Base-by-base conservation (phyloP, 2,329 filamentous ascomycete species). In the Sporothrix inflata region DNA sequence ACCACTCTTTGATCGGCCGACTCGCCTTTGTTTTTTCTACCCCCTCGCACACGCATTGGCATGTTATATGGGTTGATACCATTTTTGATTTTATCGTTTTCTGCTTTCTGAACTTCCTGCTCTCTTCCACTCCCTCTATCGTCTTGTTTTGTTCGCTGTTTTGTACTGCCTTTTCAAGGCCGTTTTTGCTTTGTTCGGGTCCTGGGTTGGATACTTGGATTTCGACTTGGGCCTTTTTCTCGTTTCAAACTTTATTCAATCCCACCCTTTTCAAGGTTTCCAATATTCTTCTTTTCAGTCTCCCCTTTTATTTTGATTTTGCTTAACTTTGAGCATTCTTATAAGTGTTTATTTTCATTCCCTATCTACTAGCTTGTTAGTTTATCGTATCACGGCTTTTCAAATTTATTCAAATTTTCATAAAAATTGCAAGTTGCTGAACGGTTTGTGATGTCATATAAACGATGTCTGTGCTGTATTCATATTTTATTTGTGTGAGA, bases 31-130 rank as follows among this genome's bases (percentile, higher is more conserved):
- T 14, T 12, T 40, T 14, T 12, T 11, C n/a, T 27, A 34, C 4
- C n/a, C 42, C 42, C 57, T 65, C 38, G n/a, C 69, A 66, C 60
- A 71, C 55, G 57, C 60, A 66, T 57, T 8, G 21, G 60, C 69
- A 55, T 66, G 45, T 34, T 34, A 45, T 27, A 30, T 49, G 69
- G 69, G 57, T 63, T 61, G 69, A 71, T 63, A 63, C 45, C 55
- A 69, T 61, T 42, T 72, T 21, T 69, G 66, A 8, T 65, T 55
- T 55, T 63, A 11, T 30, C 12, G 14, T 67, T 65, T 27, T 6
- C 6, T 51, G 27, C 19, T 49, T 34, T 49, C 7, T n/a, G 47
- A 11, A 11, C 1, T 24, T 30, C 27, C 21, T 47, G 16, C 21
- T 42, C 12, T n/a, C 9, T 34, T 8, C 12, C 11, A 4, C 21